Conservation (phyloP, 345 rosid genomes). For the Salix koriyanagi region DNA sequence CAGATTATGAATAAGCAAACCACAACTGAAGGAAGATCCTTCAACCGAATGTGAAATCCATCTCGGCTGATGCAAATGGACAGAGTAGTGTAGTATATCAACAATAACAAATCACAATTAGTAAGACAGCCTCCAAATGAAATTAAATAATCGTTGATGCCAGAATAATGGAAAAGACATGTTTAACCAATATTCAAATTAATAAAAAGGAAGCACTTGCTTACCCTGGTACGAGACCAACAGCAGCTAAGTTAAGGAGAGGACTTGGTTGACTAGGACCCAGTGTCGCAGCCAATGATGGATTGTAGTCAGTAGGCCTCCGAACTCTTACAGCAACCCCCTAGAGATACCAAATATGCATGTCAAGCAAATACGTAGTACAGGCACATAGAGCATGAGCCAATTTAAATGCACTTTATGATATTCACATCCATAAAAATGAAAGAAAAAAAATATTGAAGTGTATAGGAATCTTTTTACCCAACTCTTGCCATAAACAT, state of each 20-base stretch:
- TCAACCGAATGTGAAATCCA: background rate
- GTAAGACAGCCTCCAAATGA: background rate
- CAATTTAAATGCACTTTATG: background rate
- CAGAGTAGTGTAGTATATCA: background rate
- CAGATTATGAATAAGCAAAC: background rate
- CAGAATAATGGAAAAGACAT: background rate
- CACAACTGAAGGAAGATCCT: background rate
- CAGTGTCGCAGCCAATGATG: constrained; percentile 47
- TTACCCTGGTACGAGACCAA: constrained; percentile 43
- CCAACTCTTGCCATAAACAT: background rate
- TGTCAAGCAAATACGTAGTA: too few species aligned
- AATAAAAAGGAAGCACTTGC: background rate
- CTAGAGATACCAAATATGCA: constrained; percentile 20
- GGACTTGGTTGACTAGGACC: constrained; percentile 54
- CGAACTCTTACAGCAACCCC: constrained; percentile 51
- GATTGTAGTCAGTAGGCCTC: constrained; percentile 53
- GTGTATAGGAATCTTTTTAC: background rate
- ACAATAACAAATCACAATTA: background rate
- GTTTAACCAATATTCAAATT: background rate
- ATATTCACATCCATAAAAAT: background rate
- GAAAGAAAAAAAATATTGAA: background rate
- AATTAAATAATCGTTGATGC: background rate
- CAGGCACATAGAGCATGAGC: too few species aligned
- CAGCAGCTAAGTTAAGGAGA: constrained; percentile 46
- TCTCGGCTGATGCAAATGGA: background rate